phyloP scores from a whole-genome alignment of 352 stramenopile species.

The Pythium biforme region DNA sequence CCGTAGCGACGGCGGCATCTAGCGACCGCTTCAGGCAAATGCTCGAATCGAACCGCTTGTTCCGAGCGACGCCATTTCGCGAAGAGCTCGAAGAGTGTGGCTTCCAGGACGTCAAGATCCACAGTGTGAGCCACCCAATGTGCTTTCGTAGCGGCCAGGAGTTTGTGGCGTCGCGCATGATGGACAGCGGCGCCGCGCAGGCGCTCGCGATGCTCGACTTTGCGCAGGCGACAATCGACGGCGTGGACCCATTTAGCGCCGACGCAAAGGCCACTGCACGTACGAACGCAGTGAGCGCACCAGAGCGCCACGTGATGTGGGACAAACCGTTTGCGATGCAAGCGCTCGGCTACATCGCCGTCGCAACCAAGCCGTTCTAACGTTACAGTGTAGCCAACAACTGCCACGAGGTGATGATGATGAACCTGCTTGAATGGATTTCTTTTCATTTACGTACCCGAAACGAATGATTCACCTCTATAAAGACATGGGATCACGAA shows the following conservation, averaged over 20 bases:
- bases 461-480: no score
- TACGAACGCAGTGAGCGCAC: neutral
- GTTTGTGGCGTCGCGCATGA: constrained; percentile 3
- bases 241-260: constrained; percentile 10
- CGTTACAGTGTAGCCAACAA: no score
- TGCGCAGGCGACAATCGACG: constrained; percentile 15
- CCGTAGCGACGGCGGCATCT: neutral
- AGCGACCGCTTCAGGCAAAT: no score
- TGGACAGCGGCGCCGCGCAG: constrained; percentile 14
- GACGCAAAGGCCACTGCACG: neutral
- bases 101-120: constrained; percentile 11
- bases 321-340: constrained; percentile 5
- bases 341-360: constrained; percentile 6
- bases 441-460: no score
- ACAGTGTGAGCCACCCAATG: constrained; percentile 15
- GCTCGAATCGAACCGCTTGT: constrained; percentile 4
- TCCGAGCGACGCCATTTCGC: constrained; percentile 12
- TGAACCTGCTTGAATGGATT: no score
- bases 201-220: constrained; percentile 15
- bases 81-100: constrained; percentile 21
- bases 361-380: constrained; percentile 18
- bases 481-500: no score
- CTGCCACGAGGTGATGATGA: no score
- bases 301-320: constrained; percentile 16
- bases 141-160: constrained; percentile 21